Base-by-base conservation (phyloP, 2,329 filamentous ascomycete genomes). In the Fusarium torreyae region DNA sequence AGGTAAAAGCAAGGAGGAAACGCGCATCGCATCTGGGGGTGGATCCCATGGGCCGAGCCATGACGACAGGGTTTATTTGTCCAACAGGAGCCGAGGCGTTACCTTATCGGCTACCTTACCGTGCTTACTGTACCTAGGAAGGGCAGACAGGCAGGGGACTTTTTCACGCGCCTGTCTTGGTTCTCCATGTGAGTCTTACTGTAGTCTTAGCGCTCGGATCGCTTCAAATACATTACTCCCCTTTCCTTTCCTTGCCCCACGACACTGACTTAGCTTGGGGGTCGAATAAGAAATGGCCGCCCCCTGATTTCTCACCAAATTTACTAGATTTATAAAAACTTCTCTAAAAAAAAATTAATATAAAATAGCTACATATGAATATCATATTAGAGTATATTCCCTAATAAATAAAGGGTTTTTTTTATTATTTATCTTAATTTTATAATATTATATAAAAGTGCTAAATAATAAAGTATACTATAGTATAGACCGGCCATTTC, bases 61-160 rank as follows among this genome's bases (percentile, higher is more conserved):
- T 74, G 68, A 69, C 60, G 72, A 68, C 42, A 57, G 49, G 62
- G 57, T 58, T 60, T 52, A 63, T 28, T 69, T 52, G 50, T 55
- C 38, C 38, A 69, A 58, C 49, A 44, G 57, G 63, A 66, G 70
- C 72, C 72, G 72, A 74, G 72, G 72, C 66, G 60, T 67, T 57
- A 40, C 65, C 63, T 40, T 40, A 40, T 40, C 39, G 39, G 39
- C 20, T 20, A 40, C 39, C 10, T 43, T 40, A 33, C 34, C 44
- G 28, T 51, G 34, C 48, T 24, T 43, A 18, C 42, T 36, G 28
- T 9, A 3, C 28, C 28, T 63, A 31, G 28, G 28, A 13, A 31
- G 28, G 34, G 34, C 31, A 10, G 31, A 14, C 14, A 22, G 18
- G 15, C 6, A 33, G 4, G 18, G 31, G 24, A 36, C 38, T 33